Evolutionary conservation across 768 basidiomycete genomes (phyloP).

Genomic region (Lactarius hengduanensis): DNA sequence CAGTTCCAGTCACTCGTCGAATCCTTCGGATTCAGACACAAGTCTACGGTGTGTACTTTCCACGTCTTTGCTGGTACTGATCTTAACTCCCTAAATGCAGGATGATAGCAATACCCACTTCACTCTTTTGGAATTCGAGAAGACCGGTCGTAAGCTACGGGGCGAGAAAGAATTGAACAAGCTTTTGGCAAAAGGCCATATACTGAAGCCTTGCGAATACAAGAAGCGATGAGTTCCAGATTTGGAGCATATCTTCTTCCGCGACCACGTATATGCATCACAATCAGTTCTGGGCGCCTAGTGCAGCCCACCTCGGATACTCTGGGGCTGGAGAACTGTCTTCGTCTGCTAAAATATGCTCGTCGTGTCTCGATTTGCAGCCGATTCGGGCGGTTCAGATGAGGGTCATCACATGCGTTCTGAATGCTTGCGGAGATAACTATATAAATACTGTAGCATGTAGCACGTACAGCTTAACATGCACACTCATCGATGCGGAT

Average conservation of each 20-base stretch:
- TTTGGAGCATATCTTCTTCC: background rate
- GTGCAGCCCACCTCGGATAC: background rate
- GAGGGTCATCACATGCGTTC: background rate
- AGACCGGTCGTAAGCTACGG: conserved; percentile 48
- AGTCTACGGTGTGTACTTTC: conserved; percentile 53
- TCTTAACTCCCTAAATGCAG: conserved; percentile 41
- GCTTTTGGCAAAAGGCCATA: conserved; percentile 48
- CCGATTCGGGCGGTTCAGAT: background rate
- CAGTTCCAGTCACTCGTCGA: conserved; percentile 63
- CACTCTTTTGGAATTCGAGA: conserved; percentile 77
- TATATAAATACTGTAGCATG: background rate
- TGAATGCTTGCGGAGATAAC: background rate
- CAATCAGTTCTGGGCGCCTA: background rate
- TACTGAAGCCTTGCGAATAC: conserved; percentile 90
- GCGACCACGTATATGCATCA: background rate
- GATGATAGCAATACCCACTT: conserved; percentile 84
- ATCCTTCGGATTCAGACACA: conserved; percentile 71
- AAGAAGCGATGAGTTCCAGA: conserved; percentile 62
- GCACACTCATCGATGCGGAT: too few relatives aligned
- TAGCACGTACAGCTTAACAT: background rate
- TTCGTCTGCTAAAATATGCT: background rate
- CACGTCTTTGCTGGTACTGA: background rate
- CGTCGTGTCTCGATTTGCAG: background rate
- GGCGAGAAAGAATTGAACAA: conserved; percentile 59
- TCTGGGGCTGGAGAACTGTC: background rate